phyloP scores from a whole-genome alignment of 257 asterid species.

The Misopates orontium region DNA sequence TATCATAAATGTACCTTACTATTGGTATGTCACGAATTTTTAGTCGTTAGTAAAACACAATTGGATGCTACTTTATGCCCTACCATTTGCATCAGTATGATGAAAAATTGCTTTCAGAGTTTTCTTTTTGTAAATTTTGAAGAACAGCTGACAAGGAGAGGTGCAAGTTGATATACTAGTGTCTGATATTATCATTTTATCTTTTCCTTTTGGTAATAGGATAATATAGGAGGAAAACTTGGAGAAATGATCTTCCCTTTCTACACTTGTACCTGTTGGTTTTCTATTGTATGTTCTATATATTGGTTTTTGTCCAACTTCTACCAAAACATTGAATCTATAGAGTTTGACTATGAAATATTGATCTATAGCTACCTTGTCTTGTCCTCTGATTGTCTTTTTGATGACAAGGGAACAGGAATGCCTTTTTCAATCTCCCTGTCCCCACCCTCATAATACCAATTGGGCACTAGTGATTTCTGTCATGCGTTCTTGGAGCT shows the following conservation, averaged over 20 bases:
- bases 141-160: background rate
- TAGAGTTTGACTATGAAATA: background rate
- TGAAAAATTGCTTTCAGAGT: background rate
- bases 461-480: slow-evolving; percentile 2
- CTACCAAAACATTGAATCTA: background rate
- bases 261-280: background rate
- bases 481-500: slow-evolving; percentile 1
- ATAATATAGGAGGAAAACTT: background rate
- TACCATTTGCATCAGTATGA: background rate
- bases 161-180: background rate
- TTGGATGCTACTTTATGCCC: slow-evolving; percentile 3
- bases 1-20: too few species aligned
- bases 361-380: background rate
- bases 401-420: background rate
- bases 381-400: background rate
- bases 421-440: background rate
- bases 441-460: background rate
- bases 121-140: background rate
- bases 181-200: background rate
- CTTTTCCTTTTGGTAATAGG: background rate
- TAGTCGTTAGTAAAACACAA: background rate
- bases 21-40: too few species aligned
- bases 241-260: background rate
- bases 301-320: slow-evolving; percentile 7
- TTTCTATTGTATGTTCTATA: background rate